These are phyloP conservation scores for Fusarium sp. DNA, from an alignment of 2,329 filamentous ascomycete species.

Conservation along the genomic window DNA sequence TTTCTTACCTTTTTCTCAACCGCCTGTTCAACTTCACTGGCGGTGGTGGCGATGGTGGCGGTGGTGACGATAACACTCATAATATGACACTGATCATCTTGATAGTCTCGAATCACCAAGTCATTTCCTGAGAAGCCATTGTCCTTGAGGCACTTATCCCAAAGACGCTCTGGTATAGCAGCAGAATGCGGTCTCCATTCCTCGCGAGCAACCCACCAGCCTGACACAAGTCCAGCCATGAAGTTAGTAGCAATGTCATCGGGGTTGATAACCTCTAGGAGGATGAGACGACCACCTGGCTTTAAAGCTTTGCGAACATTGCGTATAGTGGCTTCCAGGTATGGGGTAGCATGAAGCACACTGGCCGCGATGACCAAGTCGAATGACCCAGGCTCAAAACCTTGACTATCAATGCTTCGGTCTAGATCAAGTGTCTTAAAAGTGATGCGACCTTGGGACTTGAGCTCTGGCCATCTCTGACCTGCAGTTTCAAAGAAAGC, in stretches of 20 bases:
- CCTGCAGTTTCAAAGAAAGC: conserved; percentile 47
- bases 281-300: conserved; percentile 43
- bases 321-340: conserved; percentile 37
- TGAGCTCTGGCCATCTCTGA: conserved; percentile 3
- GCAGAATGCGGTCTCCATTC: neutral
- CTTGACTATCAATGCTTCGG: conserved; percentile 4
- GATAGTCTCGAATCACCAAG: neutral
- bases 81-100: neutral
- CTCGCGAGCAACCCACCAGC: conserved; percentile 49
- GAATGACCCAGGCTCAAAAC: conserved; percentile 26
- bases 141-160: neutral
- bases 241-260: conserved; percentile 21
- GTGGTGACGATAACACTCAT: neutral
- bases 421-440: conserved; percentile 44
- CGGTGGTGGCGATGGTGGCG: neutral
- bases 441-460: conserved; percentile 1
- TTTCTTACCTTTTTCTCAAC: accelerated
- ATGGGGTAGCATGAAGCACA: conserved; percentile 46
- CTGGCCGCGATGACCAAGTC: conserved; percentile 44
- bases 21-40: accelerated
- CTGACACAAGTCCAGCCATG: conserved; percentile 41
- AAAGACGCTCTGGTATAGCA: neutral
- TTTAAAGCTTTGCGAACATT: conserved; percentile 39
- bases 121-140: conserved; percentile 7
- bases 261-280: conserved; percentile 37